Evolutionary conservation across 1,284 basidiomycete genomes (phyloP), one percentile per base, ranked within the genome.

Genomic region (Porodaedalea pini): DNA sequence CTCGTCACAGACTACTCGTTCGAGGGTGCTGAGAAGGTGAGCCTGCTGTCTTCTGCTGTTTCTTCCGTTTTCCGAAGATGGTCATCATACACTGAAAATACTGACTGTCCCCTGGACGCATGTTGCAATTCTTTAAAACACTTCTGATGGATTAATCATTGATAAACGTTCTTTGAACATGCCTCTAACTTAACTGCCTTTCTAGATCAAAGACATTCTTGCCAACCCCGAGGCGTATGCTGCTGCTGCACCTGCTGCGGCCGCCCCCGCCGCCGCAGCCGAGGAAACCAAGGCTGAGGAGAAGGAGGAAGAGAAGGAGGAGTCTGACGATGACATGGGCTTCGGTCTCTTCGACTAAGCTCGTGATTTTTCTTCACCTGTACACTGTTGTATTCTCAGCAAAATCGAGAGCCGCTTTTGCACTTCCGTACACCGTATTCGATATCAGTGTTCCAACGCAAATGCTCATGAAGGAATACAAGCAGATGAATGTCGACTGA

Each of bases 1-100:
- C 77, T 99, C 64, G 88, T 83, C 59, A 98, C 96, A 66, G 96
- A 99, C 57, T 96, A 94, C 85, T 85, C 87, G 63, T 98, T 98
- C 74, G 93, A 97, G 72, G 94, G 88, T 63, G 82, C 90, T 60
- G 90, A 90, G 72, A 93, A 98, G 90, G 93, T 94, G 63, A 70
- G 82, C 68, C 43, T 52, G 36, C 55, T 23, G 43, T 61, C 36
- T 19, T 59, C 15, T n/a, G 54, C n/a, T 41, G 19, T 40, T 29
- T 29, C 61, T 44, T 53, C 58, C 59, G 55, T 60, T 59, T 65
- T 61, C 57, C 60, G 64, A 67, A 64, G 61, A 54, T 50, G 58
- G 47, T 44, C 21, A 34, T 29, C 69, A 75, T 75, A 88, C 85
- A 88, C 85, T 89, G 88, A 90, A 90, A 90, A 90, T 89, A 73